Base-by-base conservation (phyloP, 73 alveolate species). In the Urostyla sp. region DNA sequence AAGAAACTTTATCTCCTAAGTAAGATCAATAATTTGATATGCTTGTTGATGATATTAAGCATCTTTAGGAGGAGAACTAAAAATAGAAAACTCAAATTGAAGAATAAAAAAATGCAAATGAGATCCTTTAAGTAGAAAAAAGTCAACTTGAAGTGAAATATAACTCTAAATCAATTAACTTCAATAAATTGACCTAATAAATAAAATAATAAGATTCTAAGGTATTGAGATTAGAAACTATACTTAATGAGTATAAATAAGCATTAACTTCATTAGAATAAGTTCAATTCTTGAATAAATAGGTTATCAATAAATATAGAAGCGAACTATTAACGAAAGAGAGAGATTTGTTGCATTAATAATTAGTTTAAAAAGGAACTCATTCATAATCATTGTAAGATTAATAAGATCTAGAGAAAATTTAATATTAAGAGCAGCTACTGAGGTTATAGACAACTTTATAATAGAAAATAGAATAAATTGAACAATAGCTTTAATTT, bases 331-430 rank as follows among this genome's bases (percentile, higher is more conserved):
- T 63, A 10, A 43, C 37, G 31, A 63, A 63, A 40, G 79, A 63
- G 23, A 63, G 53, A 63, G 79, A 63, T 27, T 38, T 63, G 53
- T n/a, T n/a, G n/a, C n/a, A n/a, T n/a, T n/a, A n/a, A n/a, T n/a
- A n/a, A n/a, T n/a, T n/a, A n/a, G n/a, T n/a, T n/a, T n/a, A n/a
- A n/a, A n/a, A n/a, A n/a, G n/a, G n/a, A n/a, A n/a, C n/a, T n/a
- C n/a, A n/a, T n/a, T n/a, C n/a, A n/a, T n/a, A n/a, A n/a, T n/a
- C n/a, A n/a, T n/a, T n/a, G n/a, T n/a, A n/a, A n/a, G n/a, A n/a
- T n/a, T n/a, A n/a, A n/a, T n/a, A n/a, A n/a, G n/a, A n/a, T n/a
- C n/a, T n/a, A n/a, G n/a, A n/a, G n/a, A n/a, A n/a, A n/a, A n/a
- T n/a, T n/a, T n/a, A n/a, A n/a, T n/a, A n/a, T n/a, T n/a, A n/a